phyloP scores from a whole-genome alignment of 257 asterid genomes.

The Lycium ferocissimum region DNA sequence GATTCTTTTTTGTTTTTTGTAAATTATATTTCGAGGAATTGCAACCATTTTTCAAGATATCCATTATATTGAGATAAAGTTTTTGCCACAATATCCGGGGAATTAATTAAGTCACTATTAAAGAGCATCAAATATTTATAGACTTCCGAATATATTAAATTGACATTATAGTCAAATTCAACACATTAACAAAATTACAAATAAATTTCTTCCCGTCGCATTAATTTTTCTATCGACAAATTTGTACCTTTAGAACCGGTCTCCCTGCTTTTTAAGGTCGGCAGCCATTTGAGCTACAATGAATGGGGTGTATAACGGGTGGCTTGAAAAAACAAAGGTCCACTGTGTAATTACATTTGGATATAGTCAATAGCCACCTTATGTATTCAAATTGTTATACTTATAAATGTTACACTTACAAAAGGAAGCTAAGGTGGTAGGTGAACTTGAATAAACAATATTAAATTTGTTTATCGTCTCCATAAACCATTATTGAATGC shows the following conservation, averaged over 20 bases:
- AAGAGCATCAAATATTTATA: too few relatives aligned
- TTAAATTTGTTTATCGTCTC: neutral
- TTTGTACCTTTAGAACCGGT: neutral
- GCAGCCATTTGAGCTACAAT: neutral
- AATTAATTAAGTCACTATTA: too few relatives aligned
- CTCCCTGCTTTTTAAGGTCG: neutral
- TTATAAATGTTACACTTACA: too few relatives aligned
- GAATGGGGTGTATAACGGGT: neutral
- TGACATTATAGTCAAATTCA: too few relatives aligned
- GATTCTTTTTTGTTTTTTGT: too few relatives aligned
- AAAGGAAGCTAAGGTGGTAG: neutral
- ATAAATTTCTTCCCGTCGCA: neutral
- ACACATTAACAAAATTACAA: neutral
- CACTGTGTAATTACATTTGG: neutral
- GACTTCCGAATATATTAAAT: too few relatives aligned
- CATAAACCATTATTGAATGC: neutral
- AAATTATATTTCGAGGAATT: too few relatives aligned
- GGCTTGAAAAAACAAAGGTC: neutral
- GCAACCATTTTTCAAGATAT: too few relatives aligned
- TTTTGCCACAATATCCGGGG: too few relatives aligned
- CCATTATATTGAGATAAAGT: too few relatives aligned
- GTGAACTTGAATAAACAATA: neutral
- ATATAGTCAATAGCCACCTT: slow-evolving; percentile 10
- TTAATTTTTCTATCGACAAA: neutral
- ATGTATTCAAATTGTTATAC: neutral